Conservation (phyloP, 352 stramenopile species). For the Globisporangium alternatum region DNA sequence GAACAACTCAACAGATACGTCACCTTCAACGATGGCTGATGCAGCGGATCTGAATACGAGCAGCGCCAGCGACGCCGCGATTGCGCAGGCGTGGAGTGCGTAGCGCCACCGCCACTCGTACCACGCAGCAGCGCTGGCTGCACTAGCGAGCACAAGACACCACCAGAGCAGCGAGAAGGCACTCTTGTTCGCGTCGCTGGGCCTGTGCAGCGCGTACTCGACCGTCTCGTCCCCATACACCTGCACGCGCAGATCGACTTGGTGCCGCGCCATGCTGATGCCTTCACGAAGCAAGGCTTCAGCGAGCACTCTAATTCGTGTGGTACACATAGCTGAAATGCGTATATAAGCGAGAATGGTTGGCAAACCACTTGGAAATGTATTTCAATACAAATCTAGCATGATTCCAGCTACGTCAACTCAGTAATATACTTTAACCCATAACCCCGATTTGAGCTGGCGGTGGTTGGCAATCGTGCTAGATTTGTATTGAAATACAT, state of each 20-base stretch:
- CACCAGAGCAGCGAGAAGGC: neutral
- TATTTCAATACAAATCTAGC: too few relatives aligned
- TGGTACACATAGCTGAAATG: conserved; percentile 3
- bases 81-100: neutral
- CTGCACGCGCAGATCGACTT: conserved; percentile 51
- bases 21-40: conserved; percentile 14
- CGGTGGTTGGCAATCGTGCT: too few relatives aligned
- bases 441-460: too few relatives aligned
- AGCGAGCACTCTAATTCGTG: conserved; percentile 6
- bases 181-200: neutral
- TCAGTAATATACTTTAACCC: too few relatives aligned
- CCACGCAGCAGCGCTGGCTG: conserved; percentile 15
- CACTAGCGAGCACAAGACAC: neutral
- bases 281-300: neutral
- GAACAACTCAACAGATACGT: neutral
- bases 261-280: conserved; percentile 10
- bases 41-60: conserved; percentile 3
- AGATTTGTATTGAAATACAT: too few relatives aligned
- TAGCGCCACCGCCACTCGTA: conserved; percentile 15
- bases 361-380: too few relatives aligned
- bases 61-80: conserved; percentile 3
- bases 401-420: too few relatives aligned
- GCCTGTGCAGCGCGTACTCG: conserved; percentile 45
- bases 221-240: conserved; percentile 45
- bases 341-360: too few relatives aligned